Evolutionary conservation across 2,329 filamentous ascomycete genomes (phyloP), one percentile per base, ranked within the genome.

Genomic region (Phialophora tarda): DNA sequence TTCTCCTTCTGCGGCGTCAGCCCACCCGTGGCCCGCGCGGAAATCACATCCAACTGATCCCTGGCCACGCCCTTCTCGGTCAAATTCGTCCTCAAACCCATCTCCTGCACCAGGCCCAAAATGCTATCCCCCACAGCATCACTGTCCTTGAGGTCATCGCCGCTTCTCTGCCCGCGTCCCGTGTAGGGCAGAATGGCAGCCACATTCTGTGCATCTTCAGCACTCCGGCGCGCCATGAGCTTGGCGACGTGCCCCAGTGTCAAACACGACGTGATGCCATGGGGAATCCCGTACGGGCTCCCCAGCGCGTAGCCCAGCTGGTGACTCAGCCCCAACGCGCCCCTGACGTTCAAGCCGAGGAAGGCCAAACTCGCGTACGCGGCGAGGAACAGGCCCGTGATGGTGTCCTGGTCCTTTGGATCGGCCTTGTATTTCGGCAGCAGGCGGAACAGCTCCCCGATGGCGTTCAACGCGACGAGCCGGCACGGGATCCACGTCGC

Each of bases 191-290:
- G 32, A 30, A 75, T 71, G 11, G 53, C 65, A 2, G 73, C 73
- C 54, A 75, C 71, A 11, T 60, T 62, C 28, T 68, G 70, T 1
- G 75, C 77, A 11, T 83, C 83, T 41, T 81, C 80, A 3, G 75
- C 76, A 0, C 75, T 73, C 5, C 81, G 80, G 11, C 76, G 68
- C 0, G 83, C 82, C 69, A 85, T 86, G 23, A 86, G 74, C 73
- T 82, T 83, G 3, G 86, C 80, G 0, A 86, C 84, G 62, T 83
- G 82, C 0, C 83, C 82, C 0, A 87, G 77, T 0, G 84, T 85
- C 55, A 87, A 71, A 70, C 84, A 86, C 1, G 79, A 82, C 0
- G 84, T 87, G 54, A 85, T 81, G 0, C 84, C 84, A 68, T 87
- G 84, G 0, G 85, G 85, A 47, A 87, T 86, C 0, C 77, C 73